These are phyloP conservation scores for Geotrichum reessii DNA, from an alignment of 1,139 yeast species.

Conservation along the genomic window DNA sequence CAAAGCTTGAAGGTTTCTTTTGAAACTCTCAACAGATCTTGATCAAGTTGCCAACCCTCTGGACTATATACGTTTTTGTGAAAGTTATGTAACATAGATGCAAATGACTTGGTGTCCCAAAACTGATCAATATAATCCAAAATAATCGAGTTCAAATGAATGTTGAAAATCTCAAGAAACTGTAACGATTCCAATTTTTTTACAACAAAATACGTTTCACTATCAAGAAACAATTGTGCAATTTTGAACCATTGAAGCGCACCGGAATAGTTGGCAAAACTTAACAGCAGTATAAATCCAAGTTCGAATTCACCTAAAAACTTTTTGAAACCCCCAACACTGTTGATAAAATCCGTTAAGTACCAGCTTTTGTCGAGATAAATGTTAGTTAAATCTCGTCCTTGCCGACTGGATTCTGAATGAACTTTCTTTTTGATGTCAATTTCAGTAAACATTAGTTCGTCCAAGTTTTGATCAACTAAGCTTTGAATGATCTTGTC, in stretches of 20 bases:
- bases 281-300: conserved; percentile 35
- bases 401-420: conserved; percentile 3
- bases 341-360: conserved; percentile 31
- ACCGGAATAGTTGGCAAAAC: conserved; percentile 44
- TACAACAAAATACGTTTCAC: conserved; percentile 26
- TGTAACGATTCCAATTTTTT: conserved; percentile 22
- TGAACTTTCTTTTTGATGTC: conserved; percentile 35
- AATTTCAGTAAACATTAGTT: conserved; percentile 36
- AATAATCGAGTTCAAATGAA: conserved; percentile 38
- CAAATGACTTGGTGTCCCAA: conserved; percentile 25
- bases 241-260: conserved; percentile 44
- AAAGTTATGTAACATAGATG: conserved; percentile 22
- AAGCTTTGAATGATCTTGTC: conserved; percentile 33
- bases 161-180: conserved; percentile 31
- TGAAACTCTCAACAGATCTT: not conserved
- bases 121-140: conserved; percentile 38
- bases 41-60: conserved; percentile 6
- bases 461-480: conserved; percentile 33
- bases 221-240: conserved; percentile 34
- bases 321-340: conserved; percentile 22
- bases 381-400: conserved; percentile 37
- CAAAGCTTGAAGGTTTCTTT: conserved; percentile 4
- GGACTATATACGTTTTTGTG: conserved; percentile 15
- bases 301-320: conserved; percentile 41
- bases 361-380: conserved; percentile 45